These are phyloP conservation scores for Orbilia quercus DNA, from an alignment of 2,329 filamentous ascomycete genomes.

Conservation along the genomic window DNA sequence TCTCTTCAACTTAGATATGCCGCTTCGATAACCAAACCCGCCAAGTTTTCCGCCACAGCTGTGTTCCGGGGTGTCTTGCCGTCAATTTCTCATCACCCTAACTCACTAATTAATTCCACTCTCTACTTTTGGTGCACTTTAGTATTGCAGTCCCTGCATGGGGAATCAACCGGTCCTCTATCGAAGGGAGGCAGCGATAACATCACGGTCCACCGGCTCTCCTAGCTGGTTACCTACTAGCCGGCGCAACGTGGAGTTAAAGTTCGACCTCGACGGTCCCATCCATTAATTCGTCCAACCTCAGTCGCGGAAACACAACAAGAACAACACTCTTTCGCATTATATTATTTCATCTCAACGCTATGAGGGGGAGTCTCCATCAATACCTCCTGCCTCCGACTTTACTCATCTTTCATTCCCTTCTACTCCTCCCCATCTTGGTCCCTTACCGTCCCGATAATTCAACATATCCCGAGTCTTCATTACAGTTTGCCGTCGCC, in stretches of 20 bases:
- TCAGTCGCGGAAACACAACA: not conserved
- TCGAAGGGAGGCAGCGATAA: constrained; percentile 4
- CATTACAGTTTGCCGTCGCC: constrained; percentile 37
- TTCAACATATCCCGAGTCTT: constrained; percentile 44
- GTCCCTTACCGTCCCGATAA: constrained; percentile 49
- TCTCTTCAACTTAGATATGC: not conserved
- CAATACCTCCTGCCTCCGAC: constrained; percentile 41
- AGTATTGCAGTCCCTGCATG: constrained; percentile 6
- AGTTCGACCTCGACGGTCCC: not conserved
- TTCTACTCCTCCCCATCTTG: constrained; percentile 43
- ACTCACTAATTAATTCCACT: not conserved
- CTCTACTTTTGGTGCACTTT: no score
- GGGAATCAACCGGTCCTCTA: not conserved
- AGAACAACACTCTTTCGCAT: constrained; percentile 3
- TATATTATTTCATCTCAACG: constrained; percentile 11
- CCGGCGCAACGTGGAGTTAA: constrained; percentile 14
- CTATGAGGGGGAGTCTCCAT: constrained; percentile 48
- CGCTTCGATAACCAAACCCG: constrained; percentile 9
- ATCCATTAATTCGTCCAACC: not conserved
- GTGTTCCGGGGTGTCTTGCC: not conserved
- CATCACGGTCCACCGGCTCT: not conserved
- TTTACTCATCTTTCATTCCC: constrained; percentile 31
- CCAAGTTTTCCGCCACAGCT: not conserved
- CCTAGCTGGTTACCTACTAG: not conserved
- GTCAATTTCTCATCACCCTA: not conserved